A percentile compares a stretch with the other conserved stretches of the same genome.
Evolutionary conservation across 2,329 filamentous ascomycete species (phyloP).

Genomic region (Epichloe festucae): DNA sequence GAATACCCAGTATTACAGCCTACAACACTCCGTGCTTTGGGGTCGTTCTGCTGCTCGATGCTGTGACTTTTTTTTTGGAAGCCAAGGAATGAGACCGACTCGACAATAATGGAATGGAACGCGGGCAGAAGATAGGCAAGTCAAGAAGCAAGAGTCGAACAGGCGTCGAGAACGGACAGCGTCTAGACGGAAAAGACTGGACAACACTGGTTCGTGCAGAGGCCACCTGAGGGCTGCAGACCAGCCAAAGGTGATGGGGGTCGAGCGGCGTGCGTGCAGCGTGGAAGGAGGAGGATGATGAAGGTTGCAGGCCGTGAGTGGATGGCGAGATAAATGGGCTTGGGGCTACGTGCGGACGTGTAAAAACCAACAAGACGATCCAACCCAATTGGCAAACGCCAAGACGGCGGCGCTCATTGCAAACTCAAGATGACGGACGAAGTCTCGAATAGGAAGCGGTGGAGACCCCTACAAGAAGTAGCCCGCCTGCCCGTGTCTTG

Average conservation of each 20-base stretch:
- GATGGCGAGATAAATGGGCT: neutral
- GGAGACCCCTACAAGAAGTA: neutral
- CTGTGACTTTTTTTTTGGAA: neutral
- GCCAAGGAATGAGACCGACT: neutral
- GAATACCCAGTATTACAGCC: neutral
- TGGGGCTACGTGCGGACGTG: neutral
- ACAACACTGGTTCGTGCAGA: conserved; percentile 4
- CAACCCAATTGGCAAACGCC: neutral
- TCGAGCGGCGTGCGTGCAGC: conserved; percentile 1
- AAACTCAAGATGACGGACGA: neutral
- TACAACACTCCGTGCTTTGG: neutral
- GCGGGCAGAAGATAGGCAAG: neutral
- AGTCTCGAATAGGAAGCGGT: neutral
- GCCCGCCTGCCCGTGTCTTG: too few relatives aligned
- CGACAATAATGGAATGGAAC: neutral
- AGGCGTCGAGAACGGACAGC: neutral
- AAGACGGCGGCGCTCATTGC: neutral
- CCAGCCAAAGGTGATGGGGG: conserved; percentile 1
- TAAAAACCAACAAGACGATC: neutral
- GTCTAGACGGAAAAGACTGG: conserved; percentile 5
- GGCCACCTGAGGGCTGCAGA: neutral
- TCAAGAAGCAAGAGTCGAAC: neutral
- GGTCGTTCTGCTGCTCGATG: neutral
- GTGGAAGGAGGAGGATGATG: neutral
- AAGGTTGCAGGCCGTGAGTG: neutral